Conservation (phyloP, 2,329 filamentous ascomycete species). For the Chaetothyriales sp. region DNA sequence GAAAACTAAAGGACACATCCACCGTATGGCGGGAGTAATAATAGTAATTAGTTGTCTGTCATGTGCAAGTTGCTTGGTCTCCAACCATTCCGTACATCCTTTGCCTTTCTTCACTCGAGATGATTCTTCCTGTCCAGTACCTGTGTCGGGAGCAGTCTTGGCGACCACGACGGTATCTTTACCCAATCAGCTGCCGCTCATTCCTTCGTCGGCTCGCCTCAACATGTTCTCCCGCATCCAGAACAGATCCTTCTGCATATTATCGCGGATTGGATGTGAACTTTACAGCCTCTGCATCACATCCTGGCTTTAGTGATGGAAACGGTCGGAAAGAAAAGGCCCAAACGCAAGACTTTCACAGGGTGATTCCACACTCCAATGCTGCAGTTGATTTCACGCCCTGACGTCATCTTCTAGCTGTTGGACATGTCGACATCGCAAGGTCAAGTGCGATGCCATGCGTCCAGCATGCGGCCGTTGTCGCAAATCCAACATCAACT, state of each 20-base stretch:
- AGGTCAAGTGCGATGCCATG: constrained; percentile 9
- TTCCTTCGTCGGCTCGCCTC: too few relatives aligned
- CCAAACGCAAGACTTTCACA: constrained; percentile 9
- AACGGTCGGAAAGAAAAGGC: constrained; percentile 3
- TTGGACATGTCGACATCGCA: constrained; percentile 8
- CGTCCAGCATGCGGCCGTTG: constrained; percentile 6
- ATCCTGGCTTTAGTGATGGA: constrained; percentile 2
- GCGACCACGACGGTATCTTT: too few relatives aligned
- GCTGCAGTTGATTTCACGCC: not conserved
- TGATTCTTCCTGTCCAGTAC: too few relatives aligned
- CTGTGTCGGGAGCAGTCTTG: too few relatives aligned
- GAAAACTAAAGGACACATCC: too few relatives aligned
- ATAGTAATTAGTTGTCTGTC: too few relatives aligned
- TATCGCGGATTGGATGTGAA: not conserved
- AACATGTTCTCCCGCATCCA: too few relatives aligned
- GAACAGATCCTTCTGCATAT: too few relatives aligned
- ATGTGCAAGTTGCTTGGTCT: too few relatives aligned
- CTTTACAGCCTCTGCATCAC: not conserved
- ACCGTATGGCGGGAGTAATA: too few relatives aligned
- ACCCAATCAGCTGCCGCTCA: too few relatives aligned
- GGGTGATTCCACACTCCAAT: constrained; percentile 2
- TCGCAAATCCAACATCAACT: constrained; percentile 2
- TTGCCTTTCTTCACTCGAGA: not conserved
- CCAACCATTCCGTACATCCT: not conserved
- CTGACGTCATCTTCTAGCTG: constrained; percentile 2